Conservation (phyloP, 805 yeast genomes). For the Debaryomyces prosopidis region DNA sequence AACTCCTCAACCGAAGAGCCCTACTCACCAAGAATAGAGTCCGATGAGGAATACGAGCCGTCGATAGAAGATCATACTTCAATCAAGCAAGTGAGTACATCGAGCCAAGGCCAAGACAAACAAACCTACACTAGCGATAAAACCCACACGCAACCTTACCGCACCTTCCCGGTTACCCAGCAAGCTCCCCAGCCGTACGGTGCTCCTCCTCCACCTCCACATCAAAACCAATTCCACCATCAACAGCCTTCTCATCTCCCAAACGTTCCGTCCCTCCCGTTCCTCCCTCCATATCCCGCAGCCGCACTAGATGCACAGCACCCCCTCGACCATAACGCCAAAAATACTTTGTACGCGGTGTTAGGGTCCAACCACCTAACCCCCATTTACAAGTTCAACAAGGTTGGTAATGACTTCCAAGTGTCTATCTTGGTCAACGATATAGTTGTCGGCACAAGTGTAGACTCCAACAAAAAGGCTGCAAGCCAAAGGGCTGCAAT, state of each 20-base stretch:
- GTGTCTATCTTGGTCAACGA: slow-evolving; percentile 31
- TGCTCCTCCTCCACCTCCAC: slow-evolving; percentile 9
- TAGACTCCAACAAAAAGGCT: slow-evolving; percentile 33
- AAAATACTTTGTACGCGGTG: slow-evolving; percentile 30
- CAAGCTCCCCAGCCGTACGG: slow-evolving; percentile 10
- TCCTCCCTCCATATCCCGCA: neutral
- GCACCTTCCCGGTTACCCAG: slow-evolving; percentile 3
- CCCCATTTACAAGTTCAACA: slow-evolving; percentile 30
- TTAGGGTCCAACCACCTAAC: slow-evolving; percentile 20
- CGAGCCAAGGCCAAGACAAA: too few species aligned
- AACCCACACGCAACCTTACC: neutral
- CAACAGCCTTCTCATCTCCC: slow-evolving; percentile 6
- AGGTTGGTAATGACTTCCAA: slow-evolving; percentile 19
- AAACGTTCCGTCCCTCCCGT: neutral
- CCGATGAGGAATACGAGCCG: slow-evolving; percentile 1
- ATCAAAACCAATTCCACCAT: neutral
- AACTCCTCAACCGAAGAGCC: slow-evolving; percentile 3
- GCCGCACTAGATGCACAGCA: neutral
- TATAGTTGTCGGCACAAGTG: slow-evolving; percentile 29
- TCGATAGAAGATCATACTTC: neutral
- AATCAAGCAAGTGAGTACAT: too few species aligned
- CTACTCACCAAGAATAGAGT: slow-evolving; percentile 8
- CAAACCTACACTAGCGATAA: neutral
- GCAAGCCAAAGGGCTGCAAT: slow-evolving; percentile 43
- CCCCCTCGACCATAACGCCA: slow-evolving; percentile 22